These are phyloP conservation scores for Aureobasidium sp. DNA, from an alignment of 2,329 filamentous ascomycete genomes.

Conservation along the genomic window DNA sequence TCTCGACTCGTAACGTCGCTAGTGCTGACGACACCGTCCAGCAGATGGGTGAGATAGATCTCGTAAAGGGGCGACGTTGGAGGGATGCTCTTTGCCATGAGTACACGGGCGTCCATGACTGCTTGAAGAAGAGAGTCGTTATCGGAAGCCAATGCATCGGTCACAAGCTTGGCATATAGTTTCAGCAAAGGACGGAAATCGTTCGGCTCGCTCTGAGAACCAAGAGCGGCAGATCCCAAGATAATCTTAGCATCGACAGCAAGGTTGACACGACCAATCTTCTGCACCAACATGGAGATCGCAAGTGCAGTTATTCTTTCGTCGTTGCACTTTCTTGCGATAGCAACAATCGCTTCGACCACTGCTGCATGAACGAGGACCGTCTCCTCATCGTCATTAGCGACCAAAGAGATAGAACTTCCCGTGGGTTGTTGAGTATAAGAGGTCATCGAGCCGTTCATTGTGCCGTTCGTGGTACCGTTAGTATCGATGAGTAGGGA, in stretches of 20 bases:
- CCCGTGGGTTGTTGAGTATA: slow-evolving; percentile 38
- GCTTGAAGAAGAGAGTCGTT: slow-evolving; percentile 63
- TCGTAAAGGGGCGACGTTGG: slow-evolving; percentile 69
- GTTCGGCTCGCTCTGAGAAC: slow-evolving; percentile 66
- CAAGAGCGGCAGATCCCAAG: slow-evolving; percentile 69
- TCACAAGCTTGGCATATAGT: slow-evolving; percentile 67
- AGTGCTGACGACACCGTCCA: slow-evolving; percentile 83
- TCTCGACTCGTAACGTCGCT: slow-evolving; percentile 75
- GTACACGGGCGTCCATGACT: slow-evolving; percentile 70
- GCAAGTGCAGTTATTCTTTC: slow-evolving; percentile 89
- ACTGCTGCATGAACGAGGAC: slow-evolving; percentile 74
- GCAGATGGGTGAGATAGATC: slow-evolving; percentile 73
- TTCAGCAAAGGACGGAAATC: slow-evolving; percentile 85
- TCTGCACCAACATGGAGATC: slow-evolving; percentile 94
- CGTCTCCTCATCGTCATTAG: slow-evolving; percentile 71
- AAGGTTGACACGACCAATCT: slow-evolving; percentile 76
- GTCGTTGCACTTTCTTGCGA: slow-evolving; percentile 73
- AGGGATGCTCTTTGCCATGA: slow-evolving; percentile 64
- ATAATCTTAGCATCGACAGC: slow-evolving; percentile 81
- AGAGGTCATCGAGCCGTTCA: slow-evolving; percentile 19
- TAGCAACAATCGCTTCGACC: slow-evolving; percentile 91
- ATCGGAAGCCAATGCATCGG: slow-evolving; percentile 64
- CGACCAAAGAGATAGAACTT: slow-evolving; percentile 71
- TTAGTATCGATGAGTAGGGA: slow-evolving; percentile 44
- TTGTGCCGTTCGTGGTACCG: slow-evolving; percentile 22